Conservation (phyloP, 2,329 filamentous ascomycete species). For the Hymenotorrendiella dingleyae region DNA sequence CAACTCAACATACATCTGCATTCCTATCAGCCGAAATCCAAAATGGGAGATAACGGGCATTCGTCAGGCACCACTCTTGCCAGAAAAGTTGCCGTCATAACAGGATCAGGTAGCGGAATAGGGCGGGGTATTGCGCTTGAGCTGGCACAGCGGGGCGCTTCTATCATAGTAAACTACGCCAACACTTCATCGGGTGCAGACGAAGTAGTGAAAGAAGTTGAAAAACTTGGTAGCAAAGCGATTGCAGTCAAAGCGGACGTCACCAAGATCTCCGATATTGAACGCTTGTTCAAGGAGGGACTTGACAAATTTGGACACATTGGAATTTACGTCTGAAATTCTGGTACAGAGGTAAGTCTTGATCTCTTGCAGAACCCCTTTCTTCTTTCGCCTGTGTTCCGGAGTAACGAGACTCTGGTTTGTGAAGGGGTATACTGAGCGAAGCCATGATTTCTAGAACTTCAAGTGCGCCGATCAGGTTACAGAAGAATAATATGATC, state of each 20-base stretch:
- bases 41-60: no score
- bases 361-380: no score
- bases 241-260: constrained; percentile 55
- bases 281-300: constrained; percentile 21
- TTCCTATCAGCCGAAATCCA: no score
- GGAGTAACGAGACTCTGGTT: constrained; percentile 18
- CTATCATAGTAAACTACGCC: constrained; percentile 55
- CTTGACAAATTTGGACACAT: constrained; percentile 22
- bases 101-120: constrained; percentile 74
- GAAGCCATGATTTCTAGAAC: no score
- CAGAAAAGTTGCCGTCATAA: constrained; percentile 79
- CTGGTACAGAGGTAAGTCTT: constrained; percentile 28
- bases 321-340: constrained; percentile 28
- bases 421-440: no score
- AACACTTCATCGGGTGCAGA: constrained; percentile 50
- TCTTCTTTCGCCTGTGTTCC: no score
- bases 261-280: constrained; percentile 35
- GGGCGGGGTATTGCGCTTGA: constrained; percentile 45
- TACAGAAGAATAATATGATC: constrained; percentile 25
- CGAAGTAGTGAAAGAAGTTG: constrained; percentile 48
- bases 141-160: constrained; percentile 35
- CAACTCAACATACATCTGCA: no score
- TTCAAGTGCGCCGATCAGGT: no score
- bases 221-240: constrained; percentile 43
- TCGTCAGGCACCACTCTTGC: no score